Evolutionary conservation across 176 grass and related monocot species (phyloP).

Genomic region (Eleusine coracana): DNA sequence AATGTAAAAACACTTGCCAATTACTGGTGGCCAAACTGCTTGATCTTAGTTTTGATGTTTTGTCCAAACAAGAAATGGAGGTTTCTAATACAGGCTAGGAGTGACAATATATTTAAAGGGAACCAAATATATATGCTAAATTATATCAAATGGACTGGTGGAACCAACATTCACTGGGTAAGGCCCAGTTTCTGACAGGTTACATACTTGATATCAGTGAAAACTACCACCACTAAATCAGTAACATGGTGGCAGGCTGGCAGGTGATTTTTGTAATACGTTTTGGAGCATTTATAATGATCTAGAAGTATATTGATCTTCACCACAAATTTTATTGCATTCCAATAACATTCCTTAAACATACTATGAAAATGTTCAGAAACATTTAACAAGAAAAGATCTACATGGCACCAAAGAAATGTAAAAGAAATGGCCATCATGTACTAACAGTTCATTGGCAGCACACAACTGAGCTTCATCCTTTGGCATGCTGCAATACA

Average conservation of each 20-base stretch:
- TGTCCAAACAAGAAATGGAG: not conserved
- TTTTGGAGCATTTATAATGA: constrained; percentile 2
- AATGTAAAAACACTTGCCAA: not conserved
- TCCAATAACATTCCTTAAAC: not conserved
- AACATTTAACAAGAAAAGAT: constrained; percentile 18
- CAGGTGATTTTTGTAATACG: not conserved
- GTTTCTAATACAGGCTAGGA: not conserved
- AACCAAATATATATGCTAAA: constrained; percentile 2
- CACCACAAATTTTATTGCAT: constrained; percentile 5
- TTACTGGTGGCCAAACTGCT: not conserved
- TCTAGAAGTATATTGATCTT: constrained; percentile 21
- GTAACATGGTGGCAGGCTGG: not conserved
- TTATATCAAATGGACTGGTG: not conserved
- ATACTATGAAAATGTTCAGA: constrained; percentile 19
- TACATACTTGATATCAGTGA: not conserved
- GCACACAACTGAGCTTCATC: constrained; percentile 94
- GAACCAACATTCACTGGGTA: not conserved
- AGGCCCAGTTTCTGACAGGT: not conserved
- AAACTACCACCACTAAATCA: not conserved
- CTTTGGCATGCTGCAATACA: constrained; percentile 86
- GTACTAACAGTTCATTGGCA: constrained; percentile 86
- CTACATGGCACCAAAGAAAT: not conserved
- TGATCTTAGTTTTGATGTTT: not conserved
- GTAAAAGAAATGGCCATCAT: constrained; percentile 16
- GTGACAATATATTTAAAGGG: not conserved